Percentiles rank a stretch among this genome's conserved stretches.
phyloP scores from a whole-genome alignment of 768 basidiomycete genomes.

The Mycena polygramma region DNA sequence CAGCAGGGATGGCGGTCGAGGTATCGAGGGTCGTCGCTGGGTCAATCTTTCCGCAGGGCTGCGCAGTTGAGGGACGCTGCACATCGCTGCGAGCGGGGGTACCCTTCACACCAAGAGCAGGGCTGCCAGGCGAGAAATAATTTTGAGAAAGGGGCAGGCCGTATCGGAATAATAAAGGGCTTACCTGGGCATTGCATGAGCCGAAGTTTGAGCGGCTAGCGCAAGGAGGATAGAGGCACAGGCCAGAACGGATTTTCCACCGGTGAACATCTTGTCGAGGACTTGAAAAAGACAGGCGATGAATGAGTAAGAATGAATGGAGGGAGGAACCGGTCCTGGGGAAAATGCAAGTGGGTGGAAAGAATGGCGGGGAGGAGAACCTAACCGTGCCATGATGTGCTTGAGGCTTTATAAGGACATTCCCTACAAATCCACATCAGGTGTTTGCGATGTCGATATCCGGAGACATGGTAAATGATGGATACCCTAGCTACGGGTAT shows the following conservation, averaged over 20 bases:
- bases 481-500: constrained; percentile 29
- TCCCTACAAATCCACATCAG: background rate
- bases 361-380: constrained; percentile 28
- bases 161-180: background rate
- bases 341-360: constrained; percentile 18
- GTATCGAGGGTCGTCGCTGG: constrained; percentile 36
- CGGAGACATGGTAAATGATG: constrained; percentile 24
- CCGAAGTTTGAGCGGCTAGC: constrained; percentile 34
- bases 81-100: constrained; percentile 34
- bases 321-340: constrained; percentile 38
- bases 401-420: background rate
- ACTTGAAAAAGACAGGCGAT: constrained; percentile 17
- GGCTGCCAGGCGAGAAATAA: constrained; percentile 8
- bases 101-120: constrained; percentile 36
- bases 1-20: constrained; percentile 38
- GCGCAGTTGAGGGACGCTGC: constrained; percentile 36
- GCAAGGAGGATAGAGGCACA: constrained; percentile 30
- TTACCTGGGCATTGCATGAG: constrained; percentile 33
- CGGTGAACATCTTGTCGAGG: constrained; percentile 33
- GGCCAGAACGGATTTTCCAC: constrained; percentile 35
- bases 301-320: constrained; percentile 23
- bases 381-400: background rate
- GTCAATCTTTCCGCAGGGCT: constrained; percentile 38
- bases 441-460: constrained; percentile 33
- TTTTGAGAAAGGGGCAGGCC: no score